These are phyloP conservation scores for Epichloe uncinata DNA, from an alignment of 2,329 filamentous ascomycete genomes.

Conservation along the genomic window DNA sequence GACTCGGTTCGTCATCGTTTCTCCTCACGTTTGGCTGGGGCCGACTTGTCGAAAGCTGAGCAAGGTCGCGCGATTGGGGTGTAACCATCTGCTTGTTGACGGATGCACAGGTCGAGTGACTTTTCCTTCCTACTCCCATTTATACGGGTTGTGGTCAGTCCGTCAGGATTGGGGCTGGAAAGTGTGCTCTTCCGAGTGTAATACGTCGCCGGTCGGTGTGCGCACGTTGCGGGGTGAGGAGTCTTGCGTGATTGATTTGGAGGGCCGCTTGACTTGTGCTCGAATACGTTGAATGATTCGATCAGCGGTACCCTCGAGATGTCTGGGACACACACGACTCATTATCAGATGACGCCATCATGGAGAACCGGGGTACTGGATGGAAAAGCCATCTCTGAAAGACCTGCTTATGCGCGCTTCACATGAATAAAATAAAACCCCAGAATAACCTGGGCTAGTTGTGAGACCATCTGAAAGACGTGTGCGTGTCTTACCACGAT, in stretches of 20 bases:
- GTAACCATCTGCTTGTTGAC: neutral
- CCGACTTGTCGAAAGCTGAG: neutral
- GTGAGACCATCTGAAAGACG: neutral
- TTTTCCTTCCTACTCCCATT: neutral
- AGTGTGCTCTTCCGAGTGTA: neutral
- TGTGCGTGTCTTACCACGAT: neutral
- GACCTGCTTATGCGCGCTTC: neutral
- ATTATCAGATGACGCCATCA: neutral
- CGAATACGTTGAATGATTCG: neutral
- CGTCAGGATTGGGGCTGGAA: neutral
- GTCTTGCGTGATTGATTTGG: neutral
- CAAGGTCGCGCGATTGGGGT: neutral
- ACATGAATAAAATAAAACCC: neutral
- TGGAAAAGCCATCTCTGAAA: conserved; percentile 3
- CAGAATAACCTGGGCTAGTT: neutral
- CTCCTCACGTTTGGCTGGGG: neutral
- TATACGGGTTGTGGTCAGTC: neutral
- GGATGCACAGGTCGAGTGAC: neutral
- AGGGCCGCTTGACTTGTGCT: neutral
- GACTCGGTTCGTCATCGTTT: neutral
- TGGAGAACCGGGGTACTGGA: conserved; percentile 1
- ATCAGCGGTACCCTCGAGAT: neutral
- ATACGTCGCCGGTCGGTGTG: neutral
- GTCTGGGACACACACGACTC: neutral
- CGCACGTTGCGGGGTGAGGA: neutral